Evolutionary conservation across 2,329 filamentous ascomycete genomes (phyloP), one percentile per base, ranked within the genome.

Genomic region (Hymenoscyphus linearis): DNA sequence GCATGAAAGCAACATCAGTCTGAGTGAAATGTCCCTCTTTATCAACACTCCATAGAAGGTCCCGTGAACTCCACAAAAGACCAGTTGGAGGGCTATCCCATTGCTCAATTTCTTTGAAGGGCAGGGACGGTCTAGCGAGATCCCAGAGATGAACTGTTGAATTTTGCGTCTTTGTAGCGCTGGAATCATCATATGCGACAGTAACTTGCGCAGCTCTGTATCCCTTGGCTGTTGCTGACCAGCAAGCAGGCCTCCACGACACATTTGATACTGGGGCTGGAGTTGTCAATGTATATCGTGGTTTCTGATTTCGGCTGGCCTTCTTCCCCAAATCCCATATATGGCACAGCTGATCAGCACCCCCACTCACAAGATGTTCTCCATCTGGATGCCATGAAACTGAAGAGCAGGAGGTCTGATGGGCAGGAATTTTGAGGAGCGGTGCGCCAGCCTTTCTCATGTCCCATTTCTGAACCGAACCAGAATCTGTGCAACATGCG

Each of bases 301-400:
- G 79, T 72, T 86, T 87, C 70, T 87, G 85, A 14, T 84, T 78
- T 72, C 85, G 85, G 66, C 88, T 85, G 16, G 82, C 83, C 6
- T 77, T 79, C 57, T 76, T 78, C 4, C 83, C 82, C 61, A 88
- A 73, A 67, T 89, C 85, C 86, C 86, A 89, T 5, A 88, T 82
- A 67, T 86, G 79, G 44, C 85, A 82, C 58, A 81, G 82, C 62
- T 79, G 80, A 69, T 89, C 86, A 65, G 81, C 76, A 6, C 85
- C 85, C 4, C 81, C 85, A 64, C 84, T 88, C 55, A 86, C 79
- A 12, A 88, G 74, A 67, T 89, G 85, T n/a, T 81, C 78, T 14
- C 86, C 86, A 68, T 89, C 86, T 0, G 84, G 83, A 66, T 89
- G 86, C 86, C 86, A 89, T 2, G 83, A 80, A 52, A 88, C 82